Base-by-base conservation (phyloP, 352 stramenopile species). In the Pythium dissotocum region DNA sequence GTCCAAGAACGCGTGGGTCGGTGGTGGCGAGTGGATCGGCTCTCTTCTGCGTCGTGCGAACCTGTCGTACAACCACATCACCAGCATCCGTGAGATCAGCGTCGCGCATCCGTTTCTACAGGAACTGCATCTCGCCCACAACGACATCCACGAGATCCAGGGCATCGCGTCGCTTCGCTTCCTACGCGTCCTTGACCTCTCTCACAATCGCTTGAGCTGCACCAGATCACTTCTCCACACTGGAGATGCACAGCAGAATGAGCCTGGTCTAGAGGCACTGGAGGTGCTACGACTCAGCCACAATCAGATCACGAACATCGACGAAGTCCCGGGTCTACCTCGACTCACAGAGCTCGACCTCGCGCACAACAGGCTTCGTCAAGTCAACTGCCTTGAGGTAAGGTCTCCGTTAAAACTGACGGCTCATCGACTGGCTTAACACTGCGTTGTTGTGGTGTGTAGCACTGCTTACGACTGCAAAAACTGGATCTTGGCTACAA, bases 181-280 rank as follows among this genome's bases (percentile, higher is more conserved):
- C 61, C 69, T 94, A 28, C 80, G 85, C 21, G 64, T 90, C 14
- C 57, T 94, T 6, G 82, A 92, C 57, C 71, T 93, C 2, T 92
- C 85, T 16, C 70, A 90, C 72, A 94, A 94, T 49, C 64, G 61
- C 6, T 72, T 94, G 33, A 73, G 66, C 12, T 79, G 73, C 4
- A 85, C 80, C 14, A 38, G 54, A 18, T 78, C 77, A 4, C 73
- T 94, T 40, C 6, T 79, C 30, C n/a, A 38, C 3, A 32, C 12
- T 14, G 26, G 21, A 14, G 21, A 8, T 24, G 14, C 13, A 24
- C 3, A 49, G 40, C 14, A 24, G 16, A 36, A 8, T 18, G 38
- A 0, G 49, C 60, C 32, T 59, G 69, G 40, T 7, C 73, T 90
- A 1, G 71, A 80, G 35, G 79, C 80, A 4, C 61, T 91, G 32